phyloP scores from a whole-genome alignment of 2,329 filamentous ascomycete species.

The Chaetomium globosum region DNA sequence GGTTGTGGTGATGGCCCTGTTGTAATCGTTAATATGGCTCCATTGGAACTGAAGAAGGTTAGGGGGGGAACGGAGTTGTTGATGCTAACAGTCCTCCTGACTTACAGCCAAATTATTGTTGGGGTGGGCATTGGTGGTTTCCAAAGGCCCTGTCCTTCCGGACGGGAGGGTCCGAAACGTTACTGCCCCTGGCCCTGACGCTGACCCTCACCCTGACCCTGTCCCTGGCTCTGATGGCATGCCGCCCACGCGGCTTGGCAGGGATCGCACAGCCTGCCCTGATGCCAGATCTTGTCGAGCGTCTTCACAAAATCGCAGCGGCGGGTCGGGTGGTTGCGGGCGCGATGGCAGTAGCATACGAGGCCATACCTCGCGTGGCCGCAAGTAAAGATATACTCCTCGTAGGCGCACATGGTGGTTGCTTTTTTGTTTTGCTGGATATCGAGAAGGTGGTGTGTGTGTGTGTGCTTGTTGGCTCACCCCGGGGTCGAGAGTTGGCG shows the following conservation, averaged over 20 bases:
- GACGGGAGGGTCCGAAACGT: no score
- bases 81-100: no score
- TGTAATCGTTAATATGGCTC: no score
- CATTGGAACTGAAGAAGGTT: no score
- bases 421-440: not conserved
- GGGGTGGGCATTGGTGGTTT: no score
- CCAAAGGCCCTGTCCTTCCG: no score
- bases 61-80: no score
- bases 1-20: no score
- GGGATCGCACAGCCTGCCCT: conserved; percentile 55
- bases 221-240: not conserved
- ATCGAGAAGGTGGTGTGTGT: not conserved
- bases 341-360: conserved; percentile 72
- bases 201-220: conserved; percentile 4
- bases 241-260: conserved; percentile 41
- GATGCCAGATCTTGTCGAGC: conserved; percentile 62
- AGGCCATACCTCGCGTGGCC: conserved; percentile 61
- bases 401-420: conserved; percentile 67
- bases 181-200: conserved; percentile 7
- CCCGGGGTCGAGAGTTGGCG: not conserved
- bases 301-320: conserved; percentile 69
- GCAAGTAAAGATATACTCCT: conserved; percentile 69
- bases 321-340: conserved; percentile 71
- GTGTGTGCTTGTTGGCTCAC: not conserved
- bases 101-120: no score